phyloP scores from a whole-genome alignment of 83 land plant genomes.

The Thuja plicata region DNA sequence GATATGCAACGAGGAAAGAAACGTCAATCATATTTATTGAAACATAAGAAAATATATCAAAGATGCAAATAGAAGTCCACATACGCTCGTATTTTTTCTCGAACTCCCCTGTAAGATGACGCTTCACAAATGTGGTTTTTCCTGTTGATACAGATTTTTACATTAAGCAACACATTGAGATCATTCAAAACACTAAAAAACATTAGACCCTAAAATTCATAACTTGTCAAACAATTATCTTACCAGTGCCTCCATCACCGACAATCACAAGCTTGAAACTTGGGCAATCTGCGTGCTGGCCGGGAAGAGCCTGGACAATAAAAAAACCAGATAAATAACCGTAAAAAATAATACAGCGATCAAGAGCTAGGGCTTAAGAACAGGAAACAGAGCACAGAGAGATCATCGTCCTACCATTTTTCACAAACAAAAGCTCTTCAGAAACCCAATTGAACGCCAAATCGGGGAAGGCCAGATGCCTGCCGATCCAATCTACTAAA shows the following conservation, averaged over 20 bases:
- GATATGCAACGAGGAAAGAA: neutral
- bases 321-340: neutral
- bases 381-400: too few species aligned
- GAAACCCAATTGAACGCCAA: neutral
- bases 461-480: too few species aligned
- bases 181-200: neutral
- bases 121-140: slow-evolving; percentile 32
- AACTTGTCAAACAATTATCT: neutral
- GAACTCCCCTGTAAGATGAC: slow-evolving; percentile 36
- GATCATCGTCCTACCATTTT: neutral
- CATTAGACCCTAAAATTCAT: neutral
- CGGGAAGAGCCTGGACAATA: neutral
- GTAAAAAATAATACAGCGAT: neutral
- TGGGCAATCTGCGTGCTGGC: slow-evolving; percentile 46
- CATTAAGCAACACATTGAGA: neutral
- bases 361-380: neutral
- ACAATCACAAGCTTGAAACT: slow-evolving; percentile 68
- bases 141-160: neutral
- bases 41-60: neutral
- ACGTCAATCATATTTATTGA: neutral
- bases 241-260: slow-evolving; percentile 73
- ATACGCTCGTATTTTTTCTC: slow-evolving; percentile 34
- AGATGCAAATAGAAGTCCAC: neutral
- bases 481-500: neutral
- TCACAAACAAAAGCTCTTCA: neutral